Base-by-base conservation (phyloP, 2,329 filamentous ascomycete species). In the Alternaria triticina region DNA sequence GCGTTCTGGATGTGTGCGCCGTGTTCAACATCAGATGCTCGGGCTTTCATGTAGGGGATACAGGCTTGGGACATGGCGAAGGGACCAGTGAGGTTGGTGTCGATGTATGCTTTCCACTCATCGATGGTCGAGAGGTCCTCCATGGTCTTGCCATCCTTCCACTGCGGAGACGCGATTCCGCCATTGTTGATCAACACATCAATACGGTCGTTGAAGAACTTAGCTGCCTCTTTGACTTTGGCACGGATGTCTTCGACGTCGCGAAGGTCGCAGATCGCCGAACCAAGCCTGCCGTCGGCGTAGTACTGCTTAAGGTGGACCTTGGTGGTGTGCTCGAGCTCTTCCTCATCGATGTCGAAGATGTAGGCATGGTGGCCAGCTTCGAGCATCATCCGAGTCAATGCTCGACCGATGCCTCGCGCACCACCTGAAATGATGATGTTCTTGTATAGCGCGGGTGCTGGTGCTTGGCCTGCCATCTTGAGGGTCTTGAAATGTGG, bases 21-120 rank as follows among this genome's bases (percentile, higher is more conserved):
- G 5, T 68, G 57, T 33, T 72, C 66, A 6, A 65, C 65, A 30
- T 78, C 76, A 6, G 67, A 60, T 23, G 68, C 62, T 51, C 68
- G 57, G 20, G 72, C 68, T 60, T 82, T 82, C 83, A 85, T 84
- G 69, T 81, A 84, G 1, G 82, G 82, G 11, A 85, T 77, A 54
- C 80, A 83, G 17, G 83, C 83, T 70, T 85, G 83, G 20, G 76
- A 81, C 70, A 83, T 79, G 11, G 78, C 81, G 63, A 85, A 85
- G 0, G 82, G 80, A 5, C 77, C 81, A 3, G 81, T 85, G 11
- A 85, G 78, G 59, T 85, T 85, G 27, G 81, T 84, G 52, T 84
- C 82, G 10, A 85, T 77, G 64, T 79, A 80, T 15, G 82, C 83
- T 63, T 78, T 74, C 83, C 83, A 85, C 62, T 84, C 74, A 2